phyloP scores from a whole-genome alignment of 2,329 filamentous ascomycete genomes.

The Myriosclerotinia curreyana region DNA sequence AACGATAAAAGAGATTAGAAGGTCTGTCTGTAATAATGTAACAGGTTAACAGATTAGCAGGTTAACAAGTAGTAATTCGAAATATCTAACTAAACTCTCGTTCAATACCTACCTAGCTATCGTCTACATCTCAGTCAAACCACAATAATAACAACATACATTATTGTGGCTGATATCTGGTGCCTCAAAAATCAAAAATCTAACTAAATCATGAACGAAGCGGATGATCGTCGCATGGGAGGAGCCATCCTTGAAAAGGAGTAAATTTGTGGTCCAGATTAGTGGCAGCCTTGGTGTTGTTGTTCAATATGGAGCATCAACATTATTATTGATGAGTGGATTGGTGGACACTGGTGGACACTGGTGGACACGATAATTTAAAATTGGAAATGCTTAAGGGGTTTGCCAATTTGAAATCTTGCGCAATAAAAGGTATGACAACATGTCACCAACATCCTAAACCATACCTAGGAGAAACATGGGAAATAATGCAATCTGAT shows the following conservation, averaged over 20 bases:
- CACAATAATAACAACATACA: too few species aligned
- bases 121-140: too few species aligned
- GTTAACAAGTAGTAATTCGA: too few species aligned
- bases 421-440: background rate
- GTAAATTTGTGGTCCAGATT: background rate
- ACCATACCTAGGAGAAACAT: too few species aligned
- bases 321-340: too few species aligned
- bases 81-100: too few species aligned
- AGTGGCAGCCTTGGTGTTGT: background rate
- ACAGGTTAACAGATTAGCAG: too few species aligned
- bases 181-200: conserved; percentile 1
- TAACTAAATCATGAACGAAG: background rate
- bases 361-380: background rate
- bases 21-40: too few species aligned
- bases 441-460: background rate
- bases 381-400: background rate
- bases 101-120: too few species aligned
- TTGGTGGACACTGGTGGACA: too few species aligned
- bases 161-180: too few species aligned
- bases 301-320: conserved; percentile 6
- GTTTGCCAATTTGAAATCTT: conserved; percentile 8
- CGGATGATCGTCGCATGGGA: conserved; percentile 22
- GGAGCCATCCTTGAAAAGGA: conserved; percentile 13
- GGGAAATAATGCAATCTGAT: background rate
- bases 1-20: too few species aligned